Percentiles rank a stretch among this genome's conserved stretches.
Conservation (phyloP, 345 rosid genomes). For the Raphanus sativus region DNA sequence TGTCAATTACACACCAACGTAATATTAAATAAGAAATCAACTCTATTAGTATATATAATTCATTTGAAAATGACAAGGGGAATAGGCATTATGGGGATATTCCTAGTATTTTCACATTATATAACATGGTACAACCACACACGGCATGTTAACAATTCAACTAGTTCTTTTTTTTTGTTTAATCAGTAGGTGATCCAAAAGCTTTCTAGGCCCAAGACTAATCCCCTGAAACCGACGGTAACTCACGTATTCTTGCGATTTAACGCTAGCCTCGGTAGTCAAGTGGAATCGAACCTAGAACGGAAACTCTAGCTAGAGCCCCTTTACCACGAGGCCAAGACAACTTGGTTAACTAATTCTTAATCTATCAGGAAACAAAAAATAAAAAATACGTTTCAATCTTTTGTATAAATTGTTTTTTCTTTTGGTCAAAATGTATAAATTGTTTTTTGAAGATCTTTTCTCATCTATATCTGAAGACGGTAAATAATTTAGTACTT, state of each 20-base stretch:
- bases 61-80: constrained; percentile 31
- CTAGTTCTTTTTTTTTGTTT: no score
- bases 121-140: constrained; percentile 36
- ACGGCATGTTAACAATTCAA: constrained; percentile 35
- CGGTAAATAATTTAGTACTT: no score
- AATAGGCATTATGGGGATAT: constrained; percentile 30
- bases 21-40: constrained; percentile 11
- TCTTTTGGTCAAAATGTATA: neutral
- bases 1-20: constrained; percentile 20
- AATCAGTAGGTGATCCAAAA: no score
- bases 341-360: constrained; percentile 14
- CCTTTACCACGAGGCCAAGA: no score
- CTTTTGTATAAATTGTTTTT: neutral
- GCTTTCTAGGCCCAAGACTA: no score
- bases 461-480: neutral
- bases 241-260: no score
- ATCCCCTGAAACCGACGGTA: no score
- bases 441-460: neutral
- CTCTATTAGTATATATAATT: constrained; percentile 14
- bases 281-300: no score
- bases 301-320: no score
- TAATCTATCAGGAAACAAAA: neutral
- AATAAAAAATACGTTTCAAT: neutral
- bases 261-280: no score
- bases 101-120: constrained; percentile 26